Evolutionary conservation across 2,329 filamentous ascomycete species (phyloP), one percentile per base, ranked within the genome.

Genomic region (Cladobotryum mycophilum): DNA sequence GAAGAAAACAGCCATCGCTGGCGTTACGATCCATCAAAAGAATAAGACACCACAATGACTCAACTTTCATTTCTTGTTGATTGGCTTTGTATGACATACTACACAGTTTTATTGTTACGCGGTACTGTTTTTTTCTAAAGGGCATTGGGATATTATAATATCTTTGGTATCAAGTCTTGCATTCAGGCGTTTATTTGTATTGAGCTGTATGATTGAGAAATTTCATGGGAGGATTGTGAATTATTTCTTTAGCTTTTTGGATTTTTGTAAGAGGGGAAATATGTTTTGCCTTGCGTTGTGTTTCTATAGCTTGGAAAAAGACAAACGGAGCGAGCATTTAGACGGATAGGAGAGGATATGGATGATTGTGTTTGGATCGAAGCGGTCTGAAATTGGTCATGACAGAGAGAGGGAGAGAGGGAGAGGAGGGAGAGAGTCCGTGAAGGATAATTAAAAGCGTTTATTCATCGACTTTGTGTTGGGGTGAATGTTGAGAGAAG

Each of bases 1-100:
- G 53, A 60, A 17, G 58, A 60, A 13, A 61, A 60, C 38, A 47
- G 49, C 22, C 41, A 53, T 41, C 52, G 58, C 33, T 60, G 57
- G 57, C 49, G 52, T n/a, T 60, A 58, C 35, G 15, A 50, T n/a
- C 51, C 51, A 18, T 41, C 20, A n/a, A 33, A 30, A 14, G 46
- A 22, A 9, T n/a, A 6, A 38, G 13, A 34, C 30, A 20, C 15
- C 36, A 18, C 6, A 18, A 18, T 8, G 36, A 38, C 17, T 41
- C 20, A 45, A 45, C 14, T 17, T 18, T 45, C n/a, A 22, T 30
- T 25, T 47, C 17, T 38, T 44, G 15, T 34, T 15, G 36, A 36
- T 41, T 34, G 37, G 45, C 17, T 49, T 30, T 30, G 25, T 41
- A 49, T 49, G 47, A 18, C 50, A 41, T 49, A 30, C 11, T 43